Base-by-base conservation (phyloP, 257 asterid species). In the Capsicum pubescens region DNA sequence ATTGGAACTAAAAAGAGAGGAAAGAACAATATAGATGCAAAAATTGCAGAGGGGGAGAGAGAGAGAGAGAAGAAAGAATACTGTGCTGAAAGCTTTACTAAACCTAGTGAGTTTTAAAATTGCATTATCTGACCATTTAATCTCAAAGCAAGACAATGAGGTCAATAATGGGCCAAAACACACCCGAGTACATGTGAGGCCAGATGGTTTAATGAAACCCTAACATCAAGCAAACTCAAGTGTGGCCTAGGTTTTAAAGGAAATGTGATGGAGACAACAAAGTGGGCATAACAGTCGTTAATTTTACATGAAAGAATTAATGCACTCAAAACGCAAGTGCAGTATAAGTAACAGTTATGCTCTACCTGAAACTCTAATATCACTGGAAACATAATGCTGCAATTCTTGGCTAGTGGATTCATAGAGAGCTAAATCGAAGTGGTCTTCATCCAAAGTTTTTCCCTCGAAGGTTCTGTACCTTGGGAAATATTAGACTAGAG, bases 61-160 rank as follows among this genome's bases (percentile, higher is more conserved):
- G 42, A 66, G 3, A 32, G n/a, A 67, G 19, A 26, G 32, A 48
- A 72, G 19, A 10, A 48, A 50, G 81, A 50, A 9, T 21, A 21
- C 42, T 21, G 42, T 21, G 81, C 81, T 74, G 81, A 74, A 74
- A 21, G 60, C 19, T 50, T 74, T 19, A 50, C 44, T 50, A 21
- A 74, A 21, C 44, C 44, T 21, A 74, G 46, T 50, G 81, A 74
- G 61, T 50, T 50, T 48, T 21, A 21, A 74, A 50, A 74, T 74
- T 74, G 60, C 81, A 74, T 50, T 50, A 50, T 74, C 59, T 74
- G 81, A 50, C 39, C 81, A 21, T 74, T 44, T 19, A 74, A 74
- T 52, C 46, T 50, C n/a, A 74, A 7, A 50, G 81, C 8, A 74
- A 50, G 81, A 50, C n/a, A 58, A n/a, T 50, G 42, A 50, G 61